Evolutionary conservation across 164 flowering plant species (phyloP).

Genomic region (Vitis riparia): DNA sequence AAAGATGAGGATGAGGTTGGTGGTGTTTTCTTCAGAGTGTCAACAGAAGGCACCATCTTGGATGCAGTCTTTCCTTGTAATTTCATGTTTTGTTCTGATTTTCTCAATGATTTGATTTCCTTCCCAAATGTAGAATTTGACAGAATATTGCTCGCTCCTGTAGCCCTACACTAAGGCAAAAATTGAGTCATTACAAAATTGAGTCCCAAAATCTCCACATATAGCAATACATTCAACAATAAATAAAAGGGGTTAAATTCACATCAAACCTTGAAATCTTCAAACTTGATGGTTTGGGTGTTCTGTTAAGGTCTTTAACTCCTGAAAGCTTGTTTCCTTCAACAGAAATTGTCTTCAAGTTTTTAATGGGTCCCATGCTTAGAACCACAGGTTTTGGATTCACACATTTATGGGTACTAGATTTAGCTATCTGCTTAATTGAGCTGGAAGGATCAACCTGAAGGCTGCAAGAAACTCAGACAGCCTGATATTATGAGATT

Average conservation of each 20-base stretch:
- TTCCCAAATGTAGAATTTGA: constrained; percentile 20
- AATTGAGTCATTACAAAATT: not conserved
- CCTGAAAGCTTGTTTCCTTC: constrained; percentile 26
- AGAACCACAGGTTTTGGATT: constrained; percentile 23
- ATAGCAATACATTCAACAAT: not conserved
- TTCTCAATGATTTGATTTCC: constrained; percentile 25
- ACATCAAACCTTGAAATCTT: constrained; percentile 42
- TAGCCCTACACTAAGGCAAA: constrained; percentile 27
- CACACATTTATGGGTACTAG: constrained; percentile 17
- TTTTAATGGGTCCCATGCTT: constrained; percentile 20
- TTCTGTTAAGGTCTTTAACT: constrained; percentile 27
- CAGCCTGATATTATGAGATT: not conserved
- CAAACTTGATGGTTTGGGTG: constrained; percentile 34
- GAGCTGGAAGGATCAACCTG: constrained; percentile 23
- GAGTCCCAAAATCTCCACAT: not conserved
- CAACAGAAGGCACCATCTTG: constrained; percentile 22
- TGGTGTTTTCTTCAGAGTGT: constrained; percentile 29
- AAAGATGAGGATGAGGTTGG: constrained; percentile 36
- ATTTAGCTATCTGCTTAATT: constrained; percentile 21
- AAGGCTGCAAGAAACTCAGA: constrained; percentile 31
- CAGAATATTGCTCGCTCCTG: constrained; percentile 23
- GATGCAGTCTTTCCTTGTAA: constrained; percentile 8
- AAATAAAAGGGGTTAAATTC: not conserved
- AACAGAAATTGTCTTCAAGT: constrained; percentile 20
- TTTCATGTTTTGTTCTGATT: constrained; percentile 15